Conservation (phyloP, 176 grass and related monocot genomes). For the Pontederia crassipes region DNA sequence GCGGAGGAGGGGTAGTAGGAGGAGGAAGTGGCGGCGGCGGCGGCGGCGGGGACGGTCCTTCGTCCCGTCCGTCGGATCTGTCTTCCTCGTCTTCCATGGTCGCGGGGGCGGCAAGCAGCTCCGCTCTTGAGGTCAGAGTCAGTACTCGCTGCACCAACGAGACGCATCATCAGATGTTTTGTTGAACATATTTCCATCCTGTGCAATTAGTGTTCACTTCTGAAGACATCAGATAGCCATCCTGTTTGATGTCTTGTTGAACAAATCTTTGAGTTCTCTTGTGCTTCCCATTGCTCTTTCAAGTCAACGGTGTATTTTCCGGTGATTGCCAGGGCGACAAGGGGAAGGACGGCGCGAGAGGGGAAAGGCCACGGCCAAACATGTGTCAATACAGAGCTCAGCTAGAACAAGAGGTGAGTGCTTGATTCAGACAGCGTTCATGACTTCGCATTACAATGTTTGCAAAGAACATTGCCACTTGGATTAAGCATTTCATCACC, state of each 20-base stretch:
- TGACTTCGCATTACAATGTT: not conserved
- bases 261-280: not conserved
- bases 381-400: constrained; percentile 52
- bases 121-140: constrained; percentile 18
- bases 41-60: not conserved
- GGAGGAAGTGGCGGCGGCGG: not conserved
- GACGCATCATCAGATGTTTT: too few relatives aligned
- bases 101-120: constrained; percentile 12
- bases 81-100: constrained; percentile 22
- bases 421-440: not conserved
- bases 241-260: too few relatives aligned
- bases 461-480: not conserved
- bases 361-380: constrained; percentile 22
- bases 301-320: constrained; percentile 4
- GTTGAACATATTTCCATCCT: too few relatives aligned
- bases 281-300: not conserved
- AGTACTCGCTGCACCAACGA: not conserved
- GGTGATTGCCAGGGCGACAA: constrained; percentile 48
- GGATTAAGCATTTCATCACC: too few relatives aligned
- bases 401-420: constrained; percentile 69
- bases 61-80: constrained; percentile 5
- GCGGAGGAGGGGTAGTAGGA: constrained; percentile 19
- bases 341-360: constrained; percentile 33
- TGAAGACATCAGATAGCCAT: too few relatives aligned
- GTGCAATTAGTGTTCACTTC: too few relatives aligned